Evolutionary conservation across 345 rosid species (phyloP).

Genomic region (Theobroma cacao): DNA sequence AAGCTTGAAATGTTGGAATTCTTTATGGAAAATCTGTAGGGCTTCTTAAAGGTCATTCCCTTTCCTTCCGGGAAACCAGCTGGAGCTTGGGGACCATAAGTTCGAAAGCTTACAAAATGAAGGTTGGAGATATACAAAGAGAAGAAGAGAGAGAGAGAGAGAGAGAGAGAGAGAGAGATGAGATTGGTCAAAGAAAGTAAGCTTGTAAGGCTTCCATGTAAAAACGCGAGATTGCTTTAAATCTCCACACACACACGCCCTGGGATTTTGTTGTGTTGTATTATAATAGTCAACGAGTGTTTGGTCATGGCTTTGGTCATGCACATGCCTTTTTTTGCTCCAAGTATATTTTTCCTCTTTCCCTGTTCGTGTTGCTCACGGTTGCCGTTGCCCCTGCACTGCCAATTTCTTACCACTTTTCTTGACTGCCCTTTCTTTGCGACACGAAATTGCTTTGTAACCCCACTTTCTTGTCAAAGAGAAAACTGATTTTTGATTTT

Average conservation of each 20-base stretch:
- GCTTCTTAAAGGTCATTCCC: background rate
- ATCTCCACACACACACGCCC: background rate
- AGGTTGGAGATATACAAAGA: too few relatives aligned
- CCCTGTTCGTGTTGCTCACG: background rate
- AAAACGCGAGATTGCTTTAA: background rate
- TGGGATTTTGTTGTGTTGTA: background rate
- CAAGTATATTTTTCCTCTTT: background rate
- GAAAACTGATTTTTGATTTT: background rate
- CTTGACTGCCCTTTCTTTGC: background rate
- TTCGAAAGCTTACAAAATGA: too few relatives aligned
- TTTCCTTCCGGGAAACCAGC: constrained; percentile 1
- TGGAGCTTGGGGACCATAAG: background rate
- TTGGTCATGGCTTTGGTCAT: constrained; percentile 3
- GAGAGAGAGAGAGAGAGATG: background rate
- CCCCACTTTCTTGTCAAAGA: background rate
- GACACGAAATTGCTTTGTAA: background rate
- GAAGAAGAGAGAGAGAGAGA: background rate
- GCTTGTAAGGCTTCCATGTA: background rate
- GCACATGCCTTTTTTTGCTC: background rate
- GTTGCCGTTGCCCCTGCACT: background rate
- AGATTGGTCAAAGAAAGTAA: constrained; percentile 11
- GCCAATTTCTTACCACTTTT: background rate
- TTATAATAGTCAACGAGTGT: constrained; percentile 1
- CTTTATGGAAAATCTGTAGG: background rate
- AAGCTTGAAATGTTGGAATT: constrained; percentile 9